A percentile compares a stretch with the other conserved stretches of the same genome.
Conservation (phyloP, 345 rosid genomes). For the Lagerstroemia speciosa region DNA sequence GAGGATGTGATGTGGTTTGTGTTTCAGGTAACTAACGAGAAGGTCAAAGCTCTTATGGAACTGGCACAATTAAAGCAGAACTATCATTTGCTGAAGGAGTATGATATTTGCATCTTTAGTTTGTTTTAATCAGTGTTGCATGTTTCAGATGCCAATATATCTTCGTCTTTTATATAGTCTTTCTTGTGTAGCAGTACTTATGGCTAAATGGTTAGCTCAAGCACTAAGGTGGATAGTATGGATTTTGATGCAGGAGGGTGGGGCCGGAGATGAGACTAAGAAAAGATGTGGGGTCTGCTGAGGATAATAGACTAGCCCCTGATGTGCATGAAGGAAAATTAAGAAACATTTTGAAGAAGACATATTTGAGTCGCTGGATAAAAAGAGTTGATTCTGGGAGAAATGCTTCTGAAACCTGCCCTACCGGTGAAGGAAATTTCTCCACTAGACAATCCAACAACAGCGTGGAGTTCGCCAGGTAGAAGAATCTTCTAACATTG, state of each 20-base stretch:
- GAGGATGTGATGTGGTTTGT: not conserved
- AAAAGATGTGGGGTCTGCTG: conserved; percentile 19
- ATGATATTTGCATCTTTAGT: conserved; percentile 12
- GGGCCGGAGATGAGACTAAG: conserved; percentile 34
- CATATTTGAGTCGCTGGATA: conserved; percentile 78
- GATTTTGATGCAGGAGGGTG: conserved; percentile 39
- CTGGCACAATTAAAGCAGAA: conserved; percentile 73
- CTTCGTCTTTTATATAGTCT: not conserved
- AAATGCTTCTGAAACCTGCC: conserved; percentile 32
- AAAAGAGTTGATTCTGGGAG: conserved; percentile 38
- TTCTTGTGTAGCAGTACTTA: not conserved
- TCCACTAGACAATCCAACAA: conserved; percentile 21
- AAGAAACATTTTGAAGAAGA: conserved; percentile 67
- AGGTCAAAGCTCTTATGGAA: conserved; percentile 92
- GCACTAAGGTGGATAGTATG: not conserved
- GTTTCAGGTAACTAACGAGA: conserved; percentile 82
- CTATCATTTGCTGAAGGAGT: conserved; percentile 62
- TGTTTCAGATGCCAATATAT: not conserved
- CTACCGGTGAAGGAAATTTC: conserved; percentile 28
- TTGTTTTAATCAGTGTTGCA: not conserved
- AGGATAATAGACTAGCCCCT: conserved; percentile 23
- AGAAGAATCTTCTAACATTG: conserved; percentile 8
- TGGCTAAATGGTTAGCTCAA: not conserved
- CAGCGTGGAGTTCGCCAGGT: conserved; percentile 73
- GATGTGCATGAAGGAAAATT: conserved; percentile 66